phyloP scores from a whole-genome alignment of 2,329 filamentous ascomycete species.

The Bimuria novae-zelandiae region DNA sequence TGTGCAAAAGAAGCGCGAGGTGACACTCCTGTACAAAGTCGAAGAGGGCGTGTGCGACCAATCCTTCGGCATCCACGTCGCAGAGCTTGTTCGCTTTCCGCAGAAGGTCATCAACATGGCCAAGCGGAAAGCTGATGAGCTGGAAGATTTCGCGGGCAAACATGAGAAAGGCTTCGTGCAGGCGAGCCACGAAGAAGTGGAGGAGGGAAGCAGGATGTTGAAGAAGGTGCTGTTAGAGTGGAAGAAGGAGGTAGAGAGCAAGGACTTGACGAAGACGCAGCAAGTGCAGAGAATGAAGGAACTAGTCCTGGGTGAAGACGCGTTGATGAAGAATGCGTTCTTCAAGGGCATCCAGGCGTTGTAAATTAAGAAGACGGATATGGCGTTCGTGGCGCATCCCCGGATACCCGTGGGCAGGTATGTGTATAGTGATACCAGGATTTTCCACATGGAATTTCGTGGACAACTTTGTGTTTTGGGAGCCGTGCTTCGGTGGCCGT shows the following conservation, averaged over 20 bases:
- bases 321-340: constrained; percentile 66
- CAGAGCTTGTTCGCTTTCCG: constrained; percentile 93
- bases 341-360: constrained; percentile 63
- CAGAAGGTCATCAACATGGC: constrained; percentile 98
- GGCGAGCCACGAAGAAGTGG: constrained; percentile 77
- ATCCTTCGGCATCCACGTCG: constrained; percentile 97
- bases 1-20: constrained; percentile 63
- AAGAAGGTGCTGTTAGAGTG: constrained; percentile 83
- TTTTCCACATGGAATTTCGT: too few species aligned
- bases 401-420: neutral
- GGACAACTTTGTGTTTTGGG: too few species aligned
- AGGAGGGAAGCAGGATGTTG: constrained; percentile 81
- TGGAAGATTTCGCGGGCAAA: constrained; percentile 91
- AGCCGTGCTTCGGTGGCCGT: too few species aligned
- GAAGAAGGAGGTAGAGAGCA: constrained; percentile 75
- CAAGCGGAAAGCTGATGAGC: constrained; percentile 96
- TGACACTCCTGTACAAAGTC: constrained; percentile 95
- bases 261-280: constrained; percentile 61
- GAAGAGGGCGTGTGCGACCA: constrained; percentile 95
- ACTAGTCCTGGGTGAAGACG: constrained; percentile 74
- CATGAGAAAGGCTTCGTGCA: constrained; percentile 59
- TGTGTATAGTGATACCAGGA: neutral
- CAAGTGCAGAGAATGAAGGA: constrained; percentile 80
- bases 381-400: neutral
- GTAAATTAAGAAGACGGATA: constrained; percentile 25